Conservation (phyloP, 2,329 filamentous ascomycete genomes). For the Leptodontidium sp. region DNA sequence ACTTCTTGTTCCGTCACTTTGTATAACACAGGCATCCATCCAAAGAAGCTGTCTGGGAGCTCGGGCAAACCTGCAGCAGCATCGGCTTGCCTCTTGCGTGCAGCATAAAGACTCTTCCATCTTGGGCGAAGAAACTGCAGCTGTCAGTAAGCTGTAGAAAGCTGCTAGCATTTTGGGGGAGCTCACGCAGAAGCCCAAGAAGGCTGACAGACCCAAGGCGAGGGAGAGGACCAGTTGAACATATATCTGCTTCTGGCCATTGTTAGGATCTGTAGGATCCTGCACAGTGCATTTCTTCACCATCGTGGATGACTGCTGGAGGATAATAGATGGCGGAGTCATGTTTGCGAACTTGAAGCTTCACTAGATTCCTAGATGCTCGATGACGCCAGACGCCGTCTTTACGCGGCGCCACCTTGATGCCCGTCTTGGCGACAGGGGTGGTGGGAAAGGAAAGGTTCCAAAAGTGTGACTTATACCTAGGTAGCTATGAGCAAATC, state of each 20-base stretch:
- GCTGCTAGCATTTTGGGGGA: background rate
- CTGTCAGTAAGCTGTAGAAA: constrained; percentile 39
- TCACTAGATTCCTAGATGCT: background rate
- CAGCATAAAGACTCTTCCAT: constrained; percentile 92
- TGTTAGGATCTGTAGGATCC: constrained; percentile 43
- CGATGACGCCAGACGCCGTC: constrained; percentile 15
- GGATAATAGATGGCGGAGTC: background rate
- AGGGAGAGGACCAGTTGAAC: constrained; percentile 79
- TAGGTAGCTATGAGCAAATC: too few species aligned
- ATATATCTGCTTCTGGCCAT: constrained; percentile 41
- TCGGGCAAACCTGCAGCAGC: constrained; percentile 70
- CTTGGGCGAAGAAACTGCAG: constrained; percentile 82
- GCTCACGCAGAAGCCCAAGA: constrained; percentile 78
- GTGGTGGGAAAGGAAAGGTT: background rate
- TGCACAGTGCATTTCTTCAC: constrained; percentile 38
- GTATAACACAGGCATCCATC: constrained; percentile 91
- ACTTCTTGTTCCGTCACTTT: constrained; percentile 89
- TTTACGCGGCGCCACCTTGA: constrained; percentile 14
- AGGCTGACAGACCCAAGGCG: constrained; percentile 73
- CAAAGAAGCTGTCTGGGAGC: constrained; percentile 84
- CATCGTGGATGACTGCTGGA: constrained; percentile 24
- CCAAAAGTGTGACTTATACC: too few species aligned
- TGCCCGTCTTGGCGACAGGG: constrained; percentile 15
- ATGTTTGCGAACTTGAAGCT: background rate
- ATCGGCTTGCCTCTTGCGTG: constrained; percentile 79